Evolutionary conservation across 1,139 yeast genomes (phyloP).

Genomic region (Ogataea hybrid): DNA sequence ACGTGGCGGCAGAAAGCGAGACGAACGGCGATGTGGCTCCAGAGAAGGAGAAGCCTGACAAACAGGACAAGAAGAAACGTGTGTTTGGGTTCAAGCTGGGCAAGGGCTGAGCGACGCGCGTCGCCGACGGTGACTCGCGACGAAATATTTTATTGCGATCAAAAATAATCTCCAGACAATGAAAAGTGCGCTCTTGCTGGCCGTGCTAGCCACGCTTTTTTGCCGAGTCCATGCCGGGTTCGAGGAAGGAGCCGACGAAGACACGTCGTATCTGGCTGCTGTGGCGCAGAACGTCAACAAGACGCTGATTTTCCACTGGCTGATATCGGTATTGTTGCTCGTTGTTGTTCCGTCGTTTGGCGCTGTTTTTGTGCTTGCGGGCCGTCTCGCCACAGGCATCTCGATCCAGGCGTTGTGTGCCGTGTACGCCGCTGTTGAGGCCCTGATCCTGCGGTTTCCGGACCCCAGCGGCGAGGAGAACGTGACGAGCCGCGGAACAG

Average conservation of each 20-base stretch:
- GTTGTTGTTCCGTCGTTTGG: constrained; percentile 56
- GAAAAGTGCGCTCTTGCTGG: constrained; percentile 3
- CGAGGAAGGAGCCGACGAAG: constrained; percentile 12
- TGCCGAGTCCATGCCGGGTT: constrained; percentile 5
- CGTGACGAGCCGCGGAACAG: constrained; percentile 62
- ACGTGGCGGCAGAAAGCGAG: neutral
- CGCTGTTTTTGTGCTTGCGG: constrained; percentile 54
- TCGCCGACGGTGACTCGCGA: neutral
- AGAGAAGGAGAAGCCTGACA: constrained; percentile 1
- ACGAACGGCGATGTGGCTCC: neutral
- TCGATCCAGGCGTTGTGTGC: constrained; percentile 47
- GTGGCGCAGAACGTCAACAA: constrained; percentile 32
- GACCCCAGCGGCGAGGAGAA: constrained; percentile 66
- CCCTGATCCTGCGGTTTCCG: constrained; percentile 55
- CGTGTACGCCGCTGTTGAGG: constrained; percentile 53
- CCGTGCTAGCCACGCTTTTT: constrained; percentile 3
- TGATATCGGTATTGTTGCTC: constrained; percentile 44
- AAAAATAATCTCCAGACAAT: constrained; percentile 3
- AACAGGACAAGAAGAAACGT: constrained; percentile 5
- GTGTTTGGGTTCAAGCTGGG: constrained; percentile 9
- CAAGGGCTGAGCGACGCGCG: constrained; percentile 5
- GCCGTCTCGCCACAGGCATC: constrained; percentile 44
- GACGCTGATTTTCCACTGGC: constrained; percentile 64
- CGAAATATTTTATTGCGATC: neutral
- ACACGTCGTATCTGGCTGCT: constrained; percentile 11